Conservation (phyloP, 2,329 filamentous ascomycete genomes). For the Colletotrichum australisinense region DNA sequence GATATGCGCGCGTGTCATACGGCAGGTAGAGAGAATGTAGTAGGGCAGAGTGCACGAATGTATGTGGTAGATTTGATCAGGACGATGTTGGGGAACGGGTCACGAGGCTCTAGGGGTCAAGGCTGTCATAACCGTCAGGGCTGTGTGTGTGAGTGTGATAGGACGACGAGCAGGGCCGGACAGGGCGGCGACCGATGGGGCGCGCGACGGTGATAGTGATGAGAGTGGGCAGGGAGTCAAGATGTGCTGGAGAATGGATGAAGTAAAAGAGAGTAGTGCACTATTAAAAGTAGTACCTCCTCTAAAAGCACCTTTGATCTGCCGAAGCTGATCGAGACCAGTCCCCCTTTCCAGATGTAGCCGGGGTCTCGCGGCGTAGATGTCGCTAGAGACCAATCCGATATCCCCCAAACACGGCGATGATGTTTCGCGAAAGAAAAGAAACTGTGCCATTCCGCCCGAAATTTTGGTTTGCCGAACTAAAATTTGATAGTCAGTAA, state of each 20-base stretch:
- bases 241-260: conserved; percentile 27
- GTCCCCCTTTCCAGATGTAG: conserved; percentile 31
- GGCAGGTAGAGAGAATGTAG: neutral
- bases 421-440: conserved; percentile 32
- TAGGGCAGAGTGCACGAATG: conserved; percentile 1
- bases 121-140: conserved; percentile 21
- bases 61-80: conserved; percentile 1
- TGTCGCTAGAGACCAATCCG: conserved; percentile 24
- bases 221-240: conserved; percentile 32
- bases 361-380: conserved; percentile 18
- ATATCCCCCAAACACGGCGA: conserved; percentile 30
- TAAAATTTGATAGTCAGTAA: conserved; percentile 37
- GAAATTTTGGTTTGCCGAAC: conserved; percentile 36
- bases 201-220: conserved; percentile 27
- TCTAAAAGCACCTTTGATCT: conserved; percentile 36
- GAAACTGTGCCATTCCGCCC: conserved; percentile 35
- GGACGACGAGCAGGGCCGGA: conserved; percentile 1
- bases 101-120: conserved; percentile 18
- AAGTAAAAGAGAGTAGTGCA: conserved; percentile 37
- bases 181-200: conserved; percentile 18
- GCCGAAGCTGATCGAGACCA: conserved; percentile 28
- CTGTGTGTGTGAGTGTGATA: conserved; percentile 24
- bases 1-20: neutral
- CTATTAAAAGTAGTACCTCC: conserved; percentile 38
- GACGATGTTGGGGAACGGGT: conserved; percentile 15